These are phyloP conservation scores for Verbena officinalis DNA, from an alignment of 257 asterid genomes.

Conservation along the genomic window DNA sequence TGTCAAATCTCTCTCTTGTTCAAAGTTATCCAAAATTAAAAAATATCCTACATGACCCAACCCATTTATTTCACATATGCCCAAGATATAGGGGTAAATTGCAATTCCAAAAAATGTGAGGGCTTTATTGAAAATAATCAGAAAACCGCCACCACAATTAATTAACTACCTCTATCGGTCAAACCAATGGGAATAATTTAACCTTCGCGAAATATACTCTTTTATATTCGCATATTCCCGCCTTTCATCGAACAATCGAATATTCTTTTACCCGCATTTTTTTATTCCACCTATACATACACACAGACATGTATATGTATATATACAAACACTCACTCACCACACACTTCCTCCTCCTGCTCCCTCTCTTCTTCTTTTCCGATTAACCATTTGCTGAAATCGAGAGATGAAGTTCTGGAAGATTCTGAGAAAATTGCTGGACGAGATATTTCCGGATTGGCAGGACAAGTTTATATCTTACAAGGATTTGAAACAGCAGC, in stretches of 20 bases:
- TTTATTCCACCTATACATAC: constrained; percentile 8
- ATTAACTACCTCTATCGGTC: constrained; percentile 26
- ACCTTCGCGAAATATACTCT: constrained; percentile 24
- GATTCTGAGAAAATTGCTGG: constrained; percentile 47
- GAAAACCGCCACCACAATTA: not conserved
- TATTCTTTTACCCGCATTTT: constrained; percentile 31
- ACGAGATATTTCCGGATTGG: constrained; percentile 57
- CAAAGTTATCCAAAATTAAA: not conserved
- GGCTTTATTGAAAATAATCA: constrained; percentile 6
- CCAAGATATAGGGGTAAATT: not conserved
- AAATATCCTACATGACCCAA: not conserved
- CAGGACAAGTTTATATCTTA: constrained; percentile 56
- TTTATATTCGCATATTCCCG: constrained; percentile 45
- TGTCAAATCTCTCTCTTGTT: not conserved
- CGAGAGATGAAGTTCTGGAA: constrained; percentile 59
- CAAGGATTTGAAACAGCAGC: constrained; percentile 55
- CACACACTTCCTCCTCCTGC: constrained; percentile 7
- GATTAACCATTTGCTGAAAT: not conserved
- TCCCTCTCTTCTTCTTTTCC: not conserved
- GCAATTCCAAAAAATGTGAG: not conserved
- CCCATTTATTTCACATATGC: not conserved
- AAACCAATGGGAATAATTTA: constrained; percentile 33
- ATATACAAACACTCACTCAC: not conserved
- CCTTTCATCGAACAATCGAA: constrained; percentile 32
- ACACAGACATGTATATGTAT: not conserved